Conservation (phyloP, 2,329 filamentous ascomycete species). For the Pezicula neosporulosa region DNA sequence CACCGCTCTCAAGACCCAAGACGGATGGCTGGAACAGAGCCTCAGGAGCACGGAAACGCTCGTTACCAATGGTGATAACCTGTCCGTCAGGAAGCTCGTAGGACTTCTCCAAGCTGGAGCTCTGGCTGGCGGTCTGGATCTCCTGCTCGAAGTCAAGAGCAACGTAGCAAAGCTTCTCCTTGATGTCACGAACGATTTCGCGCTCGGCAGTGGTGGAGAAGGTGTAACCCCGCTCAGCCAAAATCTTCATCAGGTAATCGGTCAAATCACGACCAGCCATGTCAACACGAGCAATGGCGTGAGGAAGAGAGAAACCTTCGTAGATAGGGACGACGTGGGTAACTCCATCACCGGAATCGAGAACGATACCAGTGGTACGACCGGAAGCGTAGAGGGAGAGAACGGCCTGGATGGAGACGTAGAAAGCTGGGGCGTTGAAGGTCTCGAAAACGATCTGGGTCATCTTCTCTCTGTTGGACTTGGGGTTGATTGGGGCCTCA, state of each 20-base stretch:
- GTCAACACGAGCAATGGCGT: constrained; percentile 99
- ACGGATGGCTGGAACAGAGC: constrained; percentile 99
- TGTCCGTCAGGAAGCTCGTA: constrained; percentile 99
- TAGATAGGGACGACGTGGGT: constrained; percentile 99
- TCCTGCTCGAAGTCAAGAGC: constrained; percentile 99
- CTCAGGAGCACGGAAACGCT: constrained; percentile 99
- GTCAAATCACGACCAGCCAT: constrained; percentile 99
- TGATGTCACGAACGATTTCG: constrained; percentile 99
- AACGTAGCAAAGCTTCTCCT: constrained; percentile 99
- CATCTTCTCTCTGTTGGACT: constrained; percentile 99
- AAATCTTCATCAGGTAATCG: constrained; percentile 99
- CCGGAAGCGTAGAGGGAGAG: constrained; percentile 98
- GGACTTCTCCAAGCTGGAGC: constrained; percentile 98
- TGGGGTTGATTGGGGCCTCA: constrained; percentile 99
- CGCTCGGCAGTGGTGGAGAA: constrained; percentile 99
- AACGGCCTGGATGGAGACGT: constrained; percentile 99
- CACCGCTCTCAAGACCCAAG: constrained; percentile 95
- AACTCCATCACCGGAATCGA: constrained; percentile 99
- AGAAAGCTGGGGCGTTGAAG: constrained; percentile 99
- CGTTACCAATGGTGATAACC: constrained; percentile 99
- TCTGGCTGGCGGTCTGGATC: constrained; percentile 99
- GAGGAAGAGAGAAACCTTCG: constrained; percentile 99
- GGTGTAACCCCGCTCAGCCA: constrained; percentile 98
- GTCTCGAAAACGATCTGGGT: constrained; percentile 99
- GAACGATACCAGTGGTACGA: constrained; percentile 99